These are phyloP conservation scores for Camelina laxa DNA, from an alignment of 345 rosid species.

Conservation along the genomic window DNA sequence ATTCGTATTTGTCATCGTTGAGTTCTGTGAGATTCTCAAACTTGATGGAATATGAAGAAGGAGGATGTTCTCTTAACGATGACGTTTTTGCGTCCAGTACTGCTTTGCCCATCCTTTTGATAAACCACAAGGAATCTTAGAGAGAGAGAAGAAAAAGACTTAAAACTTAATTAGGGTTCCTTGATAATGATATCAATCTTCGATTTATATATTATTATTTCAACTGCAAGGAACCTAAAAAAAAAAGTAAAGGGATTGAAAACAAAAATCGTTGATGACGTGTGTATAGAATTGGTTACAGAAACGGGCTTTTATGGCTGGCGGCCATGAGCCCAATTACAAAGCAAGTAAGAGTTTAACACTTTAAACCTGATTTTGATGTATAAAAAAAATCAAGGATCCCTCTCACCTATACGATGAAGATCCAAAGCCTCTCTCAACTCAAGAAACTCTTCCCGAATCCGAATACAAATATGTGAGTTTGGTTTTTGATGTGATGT, in stretches of 20 bases:
- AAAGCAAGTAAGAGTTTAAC: too few relatives aligned
- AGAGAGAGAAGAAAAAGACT: background rate
- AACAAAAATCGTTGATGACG: too few relatives aligned
- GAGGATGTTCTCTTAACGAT: slow-evolving; percentile 1
- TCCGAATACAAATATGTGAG: slow-evolving; percentile 25
- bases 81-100: background rate
- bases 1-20: background rate
- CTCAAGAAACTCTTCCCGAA: background rate
- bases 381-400: too few relatives aligned
- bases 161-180: background rate
- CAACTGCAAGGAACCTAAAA: too few relatives aligned
- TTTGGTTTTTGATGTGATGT: slow-evolving; percentile 28
- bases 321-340: too few relatives aligned
- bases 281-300: too few relatives aligned
- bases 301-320: too few relatives aligned
- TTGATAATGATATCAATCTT: background rate
- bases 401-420: slow-evolving; percentile 22
- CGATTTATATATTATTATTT: too few relatives aligned
- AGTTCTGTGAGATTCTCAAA: background rate
- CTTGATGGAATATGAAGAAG: background rate
- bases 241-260: too few relatives aligned
- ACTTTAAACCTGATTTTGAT: too few relatives aligned
- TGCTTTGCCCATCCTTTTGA: background rate
- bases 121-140: background rate
- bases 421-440: slow-evolving; percentile 33